Percentiles rank a stretch among this genome's conserved stretches.
Evolutionary conservation across 495 filamentous ascomycete genomes (phyloP).

Genomic region (Penicillium verhagenii): DNA sequence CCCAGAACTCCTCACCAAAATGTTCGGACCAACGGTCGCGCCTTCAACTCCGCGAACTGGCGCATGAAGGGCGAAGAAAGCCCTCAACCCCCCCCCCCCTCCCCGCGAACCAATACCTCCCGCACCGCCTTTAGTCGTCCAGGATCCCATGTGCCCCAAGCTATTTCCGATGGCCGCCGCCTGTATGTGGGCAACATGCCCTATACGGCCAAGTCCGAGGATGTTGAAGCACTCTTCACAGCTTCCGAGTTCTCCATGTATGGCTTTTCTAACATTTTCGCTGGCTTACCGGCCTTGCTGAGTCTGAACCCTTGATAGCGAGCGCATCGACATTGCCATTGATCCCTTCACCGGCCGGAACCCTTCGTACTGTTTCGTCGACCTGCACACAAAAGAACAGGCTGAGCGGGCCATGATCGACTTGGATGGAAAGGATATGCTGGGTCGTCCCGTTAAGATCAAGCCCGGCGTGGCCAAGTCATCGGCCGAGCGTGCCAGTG

Average conservation of each 20-base stretch:
- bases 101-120: constrained; percentile 37
- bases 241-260: constrained; percentile 47
- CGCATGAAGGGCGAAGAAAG: constrained; percentile 40
- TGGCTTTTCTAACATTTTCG: constrained; percentile 9
- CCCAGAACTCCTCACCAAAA: constrained; percentile 39
- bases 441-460: constrained; percentile 58
- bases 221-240: constrained; percentile 58
- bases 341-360: constrained; percentile 67
- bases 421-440: constrained; percentile 51
- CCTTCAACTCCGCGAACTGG: constrained; percentile 50
- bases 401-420: constrained; percentile 56
- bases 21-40: constrained; percentile 43
- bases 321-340: constrained; percentile 64
- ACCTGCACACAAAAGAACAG: constrained; percentile 54
- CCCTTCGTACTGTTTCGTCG: constrained; percentile 71
- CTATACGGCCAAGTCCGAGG: constrained; percentile 60
- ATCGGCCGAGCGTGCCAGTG: constrained; percentile 13
- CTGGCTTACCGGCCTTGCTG: constrained; percentile 16
- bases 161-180: constrained; percentile 42
- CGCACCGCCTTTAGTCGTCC: constrained; percentile 37
- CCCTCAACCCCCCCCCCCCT: constrained; percentile 30
- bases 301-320: constrained; percentile 36
- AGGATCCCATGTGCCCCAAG: constrained; percentile 38
- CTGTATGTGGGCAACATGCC: constrained; percentile 70
- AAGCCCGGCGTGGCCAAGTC: constrained; percentile 56